Base-by-base conservation (phyloP, 306 rosid genomes). In the Purshia tridentata region DNA sequence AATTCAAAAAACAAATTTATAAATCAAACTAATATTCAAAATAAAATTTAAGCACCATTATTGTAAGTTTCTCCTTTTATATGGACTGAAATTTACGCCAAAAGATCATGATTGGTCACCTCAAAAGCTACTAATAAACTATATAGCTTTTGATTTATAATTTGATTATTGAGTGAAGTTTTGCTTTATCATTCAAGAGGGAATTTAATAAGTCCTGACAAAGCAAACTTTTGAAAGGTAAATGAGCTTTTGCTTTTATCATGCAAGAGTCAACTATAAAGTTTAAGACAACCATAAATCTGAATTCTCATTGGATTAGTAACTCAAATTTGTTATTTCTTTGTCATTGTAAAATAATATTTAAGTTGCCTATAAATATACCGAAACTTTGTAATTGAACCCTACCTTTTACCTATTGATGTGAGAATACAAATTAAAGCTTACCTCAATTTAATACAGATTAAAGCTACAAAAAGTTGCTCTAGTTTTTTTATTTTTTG, bases 211-310 rank as follows among this genome's bases (percentile, higher is more conserved):
- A 59, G 12, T 59, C 9, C 4, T 29, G 44, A 58, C 64, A 58
- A 58, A 58, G 29, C 64, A 58, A 59, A 14, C 65, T 59, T 23
- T 57, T 15, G 15, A 37, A 60, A 39, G 47, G 10, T 60, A 13
- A 60, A 35, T 60, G 29, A 37, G 65, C 65, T 60, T 60, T 60
- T 15, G 66, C 47, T 58, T 51, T 59, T 35, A 37, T 37, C 46
- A 8, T 60, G 22, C 65, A 15, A 7, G 39, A 60, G 46, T 60
- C 46, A 60, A 60, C 65, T 59, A 3, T 23, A 23, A 57, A 11
- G 39, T 29, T 29, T 29, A 29, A 29, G 35, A 29, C 35, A 29
- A 29, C 35, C 35, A 29, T 29, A 29, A 29, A 1, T 29, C 35
- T 29, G 35, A 29, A 29, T 29, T 29, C 35, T 29, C 35, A 29